Evolutionary conservation across 129 eudicot genomes (phyloP).

Genomic region (Lonicera japonica): DNA sequence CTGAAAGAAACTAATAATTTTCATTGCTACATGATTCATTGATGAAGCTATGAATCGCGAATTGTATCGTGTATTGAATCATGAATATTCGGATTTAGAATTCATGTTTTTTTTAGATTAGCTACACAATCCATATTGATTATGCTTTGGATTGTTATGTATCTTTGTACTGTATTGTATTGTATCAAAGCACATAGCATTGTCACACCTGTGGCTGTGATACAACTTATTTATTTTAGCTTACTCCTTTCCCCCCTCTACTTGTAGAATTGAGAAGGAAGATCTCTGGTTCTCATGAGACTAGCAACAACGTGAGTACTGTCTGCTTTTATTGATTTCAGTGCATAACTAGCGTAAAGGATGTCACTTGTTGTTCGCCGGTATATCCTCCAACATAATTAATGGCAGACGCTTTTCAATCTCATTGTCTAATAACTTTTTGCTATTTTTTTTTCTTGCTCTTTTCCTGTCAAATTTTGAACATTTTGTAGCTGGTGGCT

Average conservation of each 20-base stretch:
- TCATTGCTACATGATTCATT: too few species aligned
- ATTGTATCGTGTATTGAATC: too few species aligned
- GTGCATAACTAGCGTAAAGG: conserved; percentile 4
- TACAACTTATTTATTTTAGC: not conserved
- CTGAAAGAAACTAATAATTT: too few species aligned
- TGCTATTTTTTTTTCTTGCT: too few species aligned
- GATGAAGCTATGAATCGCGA: too few species aligned
- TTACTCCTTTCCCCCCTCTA: not conserved
- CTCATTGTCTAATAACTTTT: conserved; percentile 8
- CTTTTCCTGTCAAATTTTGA: conserved; percentile 7
- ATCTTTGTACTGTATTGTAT: too few species aligned
- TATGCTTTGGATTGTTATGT: too few species aligned
- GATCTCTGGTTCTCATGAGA: conserved; percentile 32
- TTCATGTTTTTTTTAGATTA: too few species aligned
- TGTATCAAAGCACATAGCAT: not conserved
- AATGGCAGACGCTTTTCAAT: not conserved
- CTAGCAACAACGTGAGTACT: conserved; percentile 44
- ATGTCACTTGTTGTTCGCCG: too few species aligned
- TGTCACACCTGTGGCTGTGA: not conserved
- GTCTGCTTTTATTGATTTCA: conserved; percentile 7
- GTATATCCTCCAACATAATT: too few species aligned
- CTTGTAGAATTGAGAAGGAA: conserved; percentile 58
- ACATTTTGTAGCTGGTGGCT: conserved; percentile 40
- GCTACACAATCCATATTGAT: too few species aligned
- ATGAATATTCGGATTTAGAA: too few species aligned